A percentile compares a stretch with the other conserved stretches of the same genome.
These are phyloP conservation scores for Stenogyne calaminthoides DNA, from an alignment of 305 asterid genomes.

Conservation along the genomic window DNA sequence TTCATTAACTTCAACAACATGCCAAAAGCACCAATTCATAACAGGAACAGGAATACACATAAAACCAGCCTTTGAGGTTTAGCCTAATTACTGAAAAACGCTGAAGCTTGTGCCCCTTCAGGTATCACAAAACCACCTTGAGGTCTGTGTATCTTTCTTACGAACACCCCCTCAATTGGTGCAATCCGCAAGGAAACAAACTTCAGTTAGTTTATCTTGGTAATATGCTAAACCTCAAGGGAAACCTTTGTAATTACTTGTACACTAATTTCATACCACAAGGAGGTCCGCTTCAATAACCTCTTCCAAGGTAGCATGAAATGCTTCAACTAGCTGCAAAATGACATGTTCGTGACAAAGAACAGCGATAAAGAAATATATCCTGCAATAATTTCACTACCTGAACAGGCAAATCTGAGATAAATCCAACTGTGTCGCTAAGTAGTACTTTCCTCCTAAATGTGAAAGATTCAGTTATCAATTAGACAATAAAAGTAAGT, in stretches of 20 bases:
- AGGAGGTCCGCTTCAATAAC: constrained; percentile 97
- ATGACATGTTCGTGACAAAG: constrained; percentile 13
- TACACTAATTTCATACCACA: constrained; percentile 64
- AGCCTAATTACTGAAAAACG: not conserved
- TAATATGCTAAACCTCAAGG: not conserved
- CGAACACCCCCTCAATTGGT: not conserved
- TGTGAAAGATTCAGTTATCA: constrained; percentile 25
- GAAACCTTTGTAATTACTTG: not conserved
- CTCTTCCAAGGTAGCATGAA: constrained; percentile 96
- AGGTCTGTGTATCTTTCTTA: not conserved
- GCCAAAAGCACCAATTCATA: constrained; percentile 11
- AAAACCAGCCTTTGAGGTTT: not conserved
- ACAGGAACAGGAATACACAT: not conserved
- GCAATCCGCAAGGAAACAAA: not conserved
- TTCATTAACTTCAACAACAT: not conserved
- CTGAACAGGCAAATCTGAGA: constrained; percentile 97
- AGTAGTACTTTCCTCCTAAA: constrained; percentile 89
- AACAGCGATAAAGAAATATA: constrained; percentile 11
- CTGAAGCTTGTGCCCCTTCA: not conserved
- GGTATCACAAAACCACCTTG: not conserved
- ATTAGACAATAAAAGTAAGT: constrained; percentile 5
- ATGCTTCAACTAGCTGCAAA: constrained; percentile 94
- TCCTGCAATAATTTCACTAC: constrained; percentile 40
- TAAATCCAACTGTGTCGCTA: constrained; percentile 96
- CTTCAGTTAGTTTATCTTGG: not conserved